A percentile compares a stretch with the other conserved stretches of the same genome.
Evolutionary conservation across 2,329 filamentous ascomycete species (phyloP).

Genomic region (Paracamarosporium sp.): DNA sequence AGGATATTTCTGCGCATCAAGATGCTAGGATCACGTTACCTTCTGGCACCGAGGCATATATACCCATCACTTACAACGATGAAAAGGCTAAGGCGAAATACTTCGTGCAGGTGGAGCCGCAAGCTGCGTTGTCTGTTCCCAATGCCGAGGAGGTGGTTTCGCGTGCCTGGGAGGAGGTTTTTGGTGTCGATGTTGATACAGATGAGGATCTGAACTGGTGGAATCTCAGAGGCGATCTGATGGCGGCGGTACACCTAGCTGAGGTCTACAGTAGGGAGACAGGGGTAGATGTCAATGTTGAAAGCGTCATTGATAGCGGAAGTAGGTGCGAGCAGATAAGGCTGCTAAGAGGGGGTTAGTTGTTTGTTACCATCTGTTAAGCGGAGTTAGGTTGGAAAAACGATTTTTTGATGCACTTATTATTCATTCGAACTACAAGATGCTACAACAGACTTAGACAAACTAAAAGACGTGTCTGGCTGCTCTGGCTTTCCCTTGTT

Average conservation of each 20-base stretch:
- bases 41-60: background rate
- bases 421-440: no score
- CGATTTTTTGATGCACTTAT: no score
- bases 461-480: no score
- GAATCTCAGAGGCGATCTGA: background rate
- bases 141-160: background rate
- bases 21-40: background rate
- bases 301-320: background rate
- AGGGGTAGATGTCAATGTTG: background rate
- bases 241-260: background rate
- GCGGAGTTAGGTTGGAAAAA: no score
- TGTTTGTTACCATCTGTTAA: no score
- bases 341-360: background rate
- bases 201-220: background rate
- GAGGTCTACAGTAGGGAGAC: background rate
- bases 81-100: background rate
- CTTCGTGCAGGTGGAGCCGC: background rate
- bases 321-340: background rate
- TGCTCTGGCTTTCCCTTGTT: no score
- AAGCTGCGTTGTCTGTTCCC: background rate
- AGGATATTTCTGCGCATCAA: background rate
- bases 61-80: conserved; percentile 1
- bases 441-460: no score
- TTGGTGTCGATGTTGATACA: background rate
- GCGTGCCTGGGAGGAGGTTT: background rate